Percentiles rank a stretch among this genome's conserved stretches.
These are phyloP conservation scores for Parmelia sp. DNA, from an alignment of 495 filamentous ascomycete genomes.

Conservation along the genomic window DNA sequence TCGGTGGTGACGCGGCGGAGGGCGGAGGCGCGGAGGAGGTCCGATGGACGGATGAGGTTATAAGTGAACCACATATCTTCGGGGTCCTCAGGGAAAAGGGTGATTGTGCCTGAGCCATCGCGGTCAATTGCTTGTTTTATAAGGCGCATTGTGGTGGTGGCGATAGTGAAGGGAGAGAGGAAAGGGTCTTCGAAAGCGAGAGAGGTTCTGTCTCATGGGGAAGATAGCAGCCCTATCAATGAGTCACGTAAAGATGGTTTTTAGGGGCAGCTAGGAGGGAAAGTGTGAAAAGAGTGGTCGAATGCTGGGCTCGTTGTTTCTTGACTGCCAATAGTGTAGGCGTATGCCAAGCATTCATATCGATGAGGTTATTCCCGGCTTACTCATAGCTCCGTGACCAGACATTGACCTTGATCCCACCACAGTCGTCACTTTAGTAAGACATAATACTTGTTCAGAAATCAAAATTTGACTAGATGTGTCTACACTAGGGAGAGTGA, in stretches of 20 bases:
- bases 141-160: constrained; percentile 49
- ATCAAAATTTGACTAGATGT: no score
- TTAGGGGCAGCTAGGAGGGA: no score
- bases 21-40: constrained; percentile 75
- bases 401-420: no score
- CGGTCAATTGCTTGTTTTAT: constrained; percentile 67
- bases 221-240: background rate
- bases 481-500: no score
- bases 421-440: no score
- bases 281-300: background rate
- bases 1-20: constrained; percentile 71
- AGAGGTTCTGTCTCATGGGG: background rate
- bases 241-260: no score
- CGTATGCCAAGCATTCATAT: background rate
- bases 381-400: no score
- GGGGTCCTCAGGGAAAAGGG: constrained; percentile 79
- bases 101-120: constrained; percentile 71
- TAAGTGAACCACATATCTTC: constrained; percentile 99
- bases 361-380: no score
- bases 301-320: background rate
- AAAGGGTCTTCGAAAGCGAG: background rate
- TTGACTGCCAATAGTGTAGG: no score
- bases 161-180: background rate
- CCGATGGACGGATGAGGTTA: constrained; percentile 79
- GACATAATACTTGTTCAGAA: no score